Conservation (phyloP, 2,329 filamentous ascomycete genomes). For the Blastomyces emzantsi region DNA sequence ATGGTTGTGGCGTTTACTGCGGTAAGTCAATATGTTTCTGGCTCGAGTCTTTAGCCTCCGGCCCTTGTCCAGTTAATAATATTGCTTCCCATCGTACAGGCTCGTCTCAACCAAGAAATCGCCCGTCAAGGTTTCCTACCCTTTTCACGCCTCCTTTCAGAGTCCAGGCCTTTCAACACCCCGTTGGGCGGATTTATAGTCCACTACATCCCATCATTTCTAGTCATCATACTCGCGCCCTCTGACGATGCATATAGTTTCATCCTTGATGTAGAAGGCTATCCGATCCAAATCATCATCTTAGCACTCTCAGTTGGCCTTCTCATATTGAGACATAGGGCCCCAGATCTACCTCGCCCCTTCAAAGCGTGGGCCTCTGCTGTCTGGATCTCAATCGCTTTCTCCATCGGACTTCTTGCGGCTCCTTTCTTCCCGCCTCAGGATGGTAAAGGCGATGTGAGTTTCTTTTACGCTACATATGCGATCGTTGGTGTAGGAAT, state of each 20-base stretch:
- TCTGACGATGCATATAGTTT: conserved; percentile 61
- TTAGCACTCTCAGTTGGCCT: conserved; percentile 51
- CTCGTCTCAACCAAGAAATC: conserved; percentile 62
- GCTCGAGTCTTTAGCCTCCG: background rate
- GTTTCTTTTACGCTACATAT: conserved; percentile 46
- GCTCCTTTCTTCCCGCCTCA: conserved; percentile 34
- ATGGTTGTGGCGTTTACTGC: conserved; percentile 62
- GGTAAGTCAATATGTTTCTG: conserved; percentile 36
- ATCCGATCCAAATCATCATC: conserved; percentile 53
- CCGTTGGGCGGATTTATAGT: conserved; percentile 60
- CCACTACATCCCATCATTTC: conserved; percentile 58
- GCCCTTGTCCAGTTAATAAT: too few species aligned
- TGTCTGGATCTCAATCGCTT: conserved; percentile 45
- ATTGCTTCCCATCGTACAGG: conserved; percentile 41
- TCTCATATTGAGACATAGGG: conserved; percentile 50
- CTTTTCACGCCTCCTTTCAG: conserved; percentile 51
- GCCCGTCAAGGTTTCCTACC: conserved; percentile 63
- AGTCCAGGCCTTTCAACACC: conserved; percentile 57
- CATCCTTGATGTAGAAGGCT: conserved; percentile 63
- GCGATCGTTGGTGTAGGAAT: conserved; percentile 41
- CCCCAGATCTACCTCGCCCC: conserved; percentile 53
- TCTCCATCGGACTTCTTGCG: conserved; percentile 11
- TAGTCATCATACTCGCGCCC: conserved; percentile 58
- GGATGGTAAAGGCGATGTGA: conserved; percentile 38
- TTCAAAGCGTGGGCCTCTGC: conserved; percentile 58